Evolutionary conservation across 1,284 basidiomycete genomes (phyloP).

Genomic region (Microbotryum violaceum): DNA sequence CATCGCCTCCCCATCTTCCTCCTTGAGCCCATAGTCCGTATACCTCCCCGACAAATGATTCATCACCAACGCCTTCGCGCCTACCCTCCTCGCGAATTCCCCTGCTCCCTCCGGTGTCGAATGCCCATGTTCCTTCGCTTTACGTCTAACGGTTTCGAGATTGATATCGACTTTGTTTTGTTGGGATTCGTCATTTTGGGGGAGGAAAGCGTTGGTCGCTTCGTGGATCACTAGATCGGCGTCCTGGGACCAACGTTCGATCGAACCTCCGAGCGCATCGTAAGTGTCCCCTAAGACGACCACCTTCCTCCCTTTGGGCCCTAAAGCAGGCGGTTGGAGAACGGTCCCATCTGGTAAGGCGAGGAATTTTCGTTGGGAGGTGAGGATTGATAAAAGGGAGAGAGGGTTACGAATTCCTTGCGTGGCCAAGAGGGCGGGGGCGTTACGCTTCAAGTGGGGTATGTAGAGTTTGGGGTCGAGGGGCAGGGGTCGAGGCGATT

Average conservation of each 20-base stretch:
- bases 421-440: background rate
- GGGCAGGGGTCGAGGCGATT: conserved; percentile 46
- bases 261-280: conserved; percentile 45
- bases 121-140: conserved; percentile 62
- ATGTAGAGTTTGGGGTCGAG: conserved; percentile 38
- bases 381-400: conserved; percentile 53
- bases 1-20: conserved; percentile 34
- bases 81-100: conserved; percentile 59
- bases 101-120: conserved; percentile 75
- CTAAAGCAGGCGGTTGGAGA: conserved; percentile 58
- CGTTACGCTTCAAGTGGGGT: conserved; percentile 21
- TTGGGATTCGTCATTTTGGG: conserved; percentile 45
- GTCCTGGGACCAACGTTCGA: conserved; percentile 53
- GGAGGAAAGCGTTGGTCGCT: conserved; percentile 72
- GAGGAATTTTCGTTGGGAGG: conserved; percentile 60
- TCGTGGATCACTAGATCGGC: conserved; percentile 70
- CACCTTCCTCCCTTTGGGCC: conserved; percentile 61
- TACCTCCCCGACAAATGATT: conserved; percentile 56
- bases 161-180: conserved; percentile 35
- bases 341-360: conserved; percentile 67
- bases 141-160: conserved; percentile 49
- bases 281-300: conserved; percentile 70
- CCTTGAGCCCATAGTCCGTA: conserved; percentile 32
- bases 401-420: conserved; percentile 65
- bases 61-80: conserved; percentile 60